Evolutionary conservation across 169 alveolate genomes (phyloP).

Genomic region (Plasmodium coatneyi): DNA sequence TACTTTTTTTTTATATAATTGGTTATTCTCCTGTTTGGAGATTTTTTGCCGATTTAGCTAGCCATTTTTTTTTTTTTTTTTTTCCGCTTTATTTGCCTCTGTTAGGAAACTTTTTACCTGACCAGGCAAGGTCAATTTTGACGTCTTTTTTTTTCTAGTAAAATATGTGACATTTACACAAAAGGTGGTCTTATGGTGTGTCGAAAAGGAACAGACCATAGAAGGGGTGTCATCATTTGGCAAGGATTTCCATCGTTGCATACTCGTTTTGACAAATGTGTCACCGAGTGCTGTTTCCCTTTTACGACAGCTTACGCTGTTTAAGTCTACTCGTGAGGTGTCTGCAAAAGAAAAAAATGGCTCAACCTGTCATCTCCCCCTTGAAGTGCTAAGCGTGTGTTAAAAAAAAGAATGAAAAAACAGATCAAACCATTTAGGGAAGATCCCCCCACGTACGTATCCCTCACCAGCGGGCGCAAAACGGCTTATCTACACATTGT

Average conservation of each 20-base stretch:
- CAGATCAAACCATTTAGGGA: not conserved
- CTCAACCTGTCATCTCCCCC: not conserved
- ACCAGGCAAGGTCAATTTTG: not conserved
- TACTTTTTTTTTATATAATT: not conserved
- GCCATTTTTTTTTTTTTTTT: not conserved
- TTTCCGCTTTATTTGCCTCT: not conserved
- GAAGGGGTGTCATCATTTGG: not conserved
- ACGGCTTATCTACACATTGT: not conserved
- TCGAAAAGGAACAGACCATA: not conserved
- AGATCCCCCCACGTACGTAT: not conserved
- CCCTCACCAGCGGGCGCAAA: not conserved
- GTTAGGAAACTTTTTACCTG: not conserved
- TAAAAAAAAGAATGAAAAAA: not conserved
- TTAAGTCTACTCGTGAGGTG: not conserved
- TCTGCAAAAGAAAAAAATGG: not conserved
- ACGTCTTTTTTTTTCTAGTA: not conserved
- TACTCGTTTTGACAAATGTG: not conserved
- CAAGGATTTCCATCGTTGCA: not conserved
- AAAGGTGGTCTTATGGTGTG: not conserved
- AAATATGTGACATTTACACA: not conserved
- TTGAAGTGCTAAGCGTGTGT: not conserved
- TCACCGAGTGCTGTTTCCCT: not conserved
- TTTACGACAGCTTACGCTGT: not conserved
- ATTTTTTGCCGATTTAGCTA: not conserved
- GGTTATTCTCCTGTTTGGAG: not conserved